Evolutionary conservation across 495 filamentous ascomycete species (phyloP).

Genomic region (Talaromyces borbonicus): DNA sequence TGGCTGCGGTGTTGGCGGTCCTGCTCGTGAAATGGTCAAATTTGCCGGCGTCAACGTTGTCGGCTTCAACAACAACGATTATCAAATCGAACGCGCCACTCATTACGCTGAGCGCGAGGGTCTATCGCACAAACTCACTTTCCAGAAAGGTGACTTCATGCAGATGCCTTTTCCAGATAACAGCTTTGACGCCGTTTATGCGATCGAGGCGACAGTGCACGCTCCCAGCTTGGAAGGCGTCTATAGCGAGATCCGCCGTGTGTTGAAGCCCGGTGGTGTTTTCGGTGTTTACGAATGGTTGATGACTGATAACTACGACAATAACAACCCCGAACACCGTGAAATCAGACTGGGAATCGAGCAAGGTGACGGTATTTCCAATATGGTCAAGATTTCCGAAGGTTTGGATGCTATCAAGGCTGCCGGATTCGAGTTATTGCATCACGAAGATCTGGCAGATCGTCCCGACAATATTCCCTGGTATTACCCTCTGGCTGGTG

Average conservation of each 20-base stretch:
- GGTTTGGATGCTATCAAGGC: conserved; percentile 77
- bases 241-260: conserved; percentile 88
- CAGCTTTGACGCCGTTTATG: conserved; percentile 91
- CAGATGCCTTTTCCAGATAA: conserved; percentile 96
- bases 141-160: conserved; percentile 98
- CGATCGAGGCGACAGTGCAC: conserved; percentile 96
- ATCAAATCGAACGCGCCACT: conserved; percentile 93
- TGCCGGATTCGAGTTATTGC: conserved; percentile 76
- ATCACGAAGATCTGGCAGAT: conserved; percentile 85
- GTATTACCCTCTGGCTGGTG: conserved; percentile 88
- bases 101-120: conserved; percentile 75
- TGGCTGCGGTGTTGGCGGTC: conserved; percentile 94
- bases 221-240: conserved; percentile 91
- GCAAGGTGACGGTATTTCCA: conserved; percentile 93
- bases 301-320: conserved; percentile 96
- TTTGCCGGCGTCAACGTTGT: conserved; percentile 86
- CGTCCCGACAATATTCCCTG: conserved; percentile 71
- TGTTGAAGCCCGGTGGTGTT: conserved; percentile 89
- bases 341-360: conserved; percentile 92
- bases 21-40: conserved; percentile 93
- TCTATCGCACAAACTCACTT: conserved; percentile 70
- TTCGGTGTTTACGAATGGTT: conserved; percentile 99
- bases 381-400: conserved; percentile 90
- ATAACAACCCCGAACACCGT: conserved; percentile 76
- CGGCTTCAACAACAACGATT: conserved; percentile 98